Evolutionary conservation across 805 yeast species (phyloP).

Genomic region (Starmerella bombi): DNA sequence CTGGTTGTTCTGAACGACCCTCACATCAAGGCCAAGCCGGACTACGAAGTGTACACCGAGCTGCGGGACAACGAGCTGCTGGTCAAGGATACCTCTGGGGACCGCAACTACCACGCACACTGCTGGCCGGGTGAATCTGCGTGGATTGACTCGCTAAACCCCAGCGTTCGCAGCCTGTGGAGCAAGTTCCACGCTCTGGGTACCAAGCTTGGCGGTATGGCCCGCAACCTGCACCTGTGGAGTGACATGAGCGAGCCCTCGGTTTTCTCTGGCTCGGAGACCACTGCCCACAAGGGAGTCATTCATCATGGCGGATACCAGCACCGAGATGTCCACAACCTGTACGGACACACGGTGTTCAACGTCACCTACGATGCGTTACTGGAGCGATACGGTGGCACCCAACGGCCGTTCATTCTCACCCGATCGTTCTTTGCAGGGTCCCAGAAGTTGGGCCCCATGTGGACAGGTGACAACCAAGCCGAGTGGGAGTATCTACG

Average conservation of each 20-base stretch:
- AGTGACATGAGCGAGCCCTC: conserved; percentile 98
- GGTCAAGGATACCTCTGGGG: conserved; percentile 32
- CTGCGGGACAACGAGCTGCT: conserved; percentile 34
- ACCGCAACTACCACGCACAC: conserved; percentile 53
- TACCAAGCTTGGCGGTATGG: conserved; percentile 34
- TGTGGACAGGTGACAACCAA: conserved; percentile 97
- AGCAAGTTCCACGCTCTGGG: conserved; percentile 36
- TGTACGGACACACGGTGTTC: conserved; percentile 68
- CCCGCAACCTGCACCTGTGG: conserved; percentile 73
- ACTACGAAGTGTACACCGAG: conserved; percentile 49
- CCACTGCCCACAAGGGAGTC: conserved; percentile 70
- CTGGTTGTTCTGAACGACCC: conserved; percentile 84
- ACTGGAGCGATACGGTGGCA: conserved; percentile 34
- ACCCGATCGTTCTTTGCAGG: conserved; percentile 85
- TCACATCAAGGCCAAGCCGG: conserved; percentile 50
- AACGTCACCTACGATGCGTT: conserved; percentile 66
- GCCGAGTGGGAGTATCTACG: conserved; percentile 81
- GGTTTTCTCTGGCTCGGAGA: conserved; percentile 88
- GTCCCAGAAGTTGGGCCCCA: conserved; percentile 78
- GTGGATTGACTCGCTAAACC: conserved; percentile 81
- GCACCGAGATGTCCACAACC: conserved; percentile 81
- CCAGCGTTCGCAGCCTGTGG: conserved; percentile 52
- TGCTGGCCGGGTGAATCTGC: conserved; percentile 97
- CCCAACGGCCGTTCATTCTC: conserved; percentile 68
- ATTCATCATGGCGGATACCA: conserved; percentile 73